phyloP scores from a whole-genome alignment of 1,284 basidiomycete genomes.

The Sanghuangporus weigelae region DNA sequence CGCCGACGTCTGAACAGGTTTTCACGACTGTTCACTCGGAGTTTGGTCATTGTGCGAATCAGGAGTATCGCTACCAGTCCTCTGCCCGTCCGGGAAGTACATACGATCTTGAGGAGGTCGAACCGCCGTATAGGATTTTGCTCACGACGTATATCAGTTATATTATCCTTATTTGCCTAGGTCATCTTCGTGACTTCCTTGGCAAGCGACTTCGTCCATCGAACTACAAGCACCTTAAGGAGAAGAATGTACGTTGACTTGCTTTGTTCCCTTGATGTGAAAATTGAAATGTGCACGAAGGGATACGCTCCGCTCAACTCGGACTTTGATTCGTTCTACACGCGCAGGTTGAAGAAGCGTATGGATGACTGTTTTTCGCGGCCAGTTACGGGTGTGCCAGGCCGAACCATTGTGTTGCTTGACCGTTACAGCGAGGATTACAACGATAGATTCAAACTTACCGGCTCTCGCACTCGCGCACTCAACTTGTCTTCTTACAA shows the following conservation, averaged over 20 bases:
- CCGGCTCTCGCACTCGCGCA: constrained; percentile 80
- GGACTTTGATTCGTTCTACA: constrained; percentile 99
- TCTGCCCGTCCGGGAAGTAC: constrained; percentile 50
- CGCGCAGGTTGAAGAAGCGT: constrained; percentile 88
- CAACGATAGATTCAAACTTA: constrained; percentile 75
- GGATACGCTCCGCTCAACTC: constrained; percentile 97
- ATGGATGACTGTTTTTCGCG: constrained; percentile 96
- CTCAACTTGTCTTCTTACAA: constrained; percentile 99
- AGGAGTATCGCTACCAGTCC: constrained; percentile 63
- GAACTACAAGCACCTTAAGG: constrained; percentile 78
- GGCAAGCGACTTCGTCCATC: constrained; percentile 80
- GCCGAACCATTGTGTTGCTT: constrained; percentile 84
- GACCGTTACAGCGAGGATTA: constrained; percentile 85
- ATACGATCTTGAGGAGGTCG: constrained; percentile 55
- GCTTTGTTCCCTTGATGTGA: constrained; percentile 11
- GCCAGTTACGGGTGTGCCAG: constrained; percentile 92
- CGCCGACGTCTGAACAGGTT: constrained; percentile 72
- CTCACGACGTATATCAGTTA: constrained; percentile 92
- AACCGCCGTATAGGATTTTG: constrained; percentile 88
- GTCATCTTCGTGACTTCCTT: constrained; percentile 93
- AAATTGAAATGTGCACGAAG: constrained; percentile 33
- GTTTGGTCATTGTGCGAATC: constrained; percentile 80
- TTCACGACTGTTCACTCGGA: constrained; percentile 77
- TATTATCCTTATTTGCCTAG: constrained; percentile 82
- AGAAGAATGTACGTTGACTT: constrained; percentile 60